A percentile compares a stretch with the other conserved stretches of the same genome.
Evolutionary conservation across 2,329 filamentous ascomycete genomes (phyloP).

Genomic region (Botrytis paeoniae): DNA sequence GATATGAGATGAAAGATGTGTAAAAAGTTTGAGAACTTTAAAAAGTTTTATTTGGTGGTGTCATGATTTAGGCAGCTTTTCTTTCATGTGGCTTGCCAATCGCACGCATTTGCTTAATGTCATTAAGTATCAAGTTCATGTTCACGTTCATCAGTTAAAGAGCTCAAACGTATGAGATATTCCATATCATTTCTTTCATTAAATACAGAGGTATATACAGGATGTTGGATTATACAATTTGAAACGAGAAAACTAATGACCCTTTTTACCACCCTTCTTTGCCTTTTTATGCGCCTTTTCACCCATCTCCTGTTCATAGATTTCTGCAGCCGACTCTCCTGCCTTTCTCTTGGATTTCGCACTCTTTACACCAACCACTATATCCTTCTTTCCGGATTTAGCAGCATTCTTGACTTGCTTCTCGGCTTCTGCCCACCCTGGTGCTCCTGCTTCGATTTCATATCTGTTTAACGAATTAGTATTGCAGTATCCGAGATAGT

Average conservation of each 20-base stretch:
- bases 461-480: conserved; percentile 47
- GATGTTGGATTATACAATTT: conserved; percentile 4
- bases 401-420: conserved; percentile 63
- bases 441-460: conserved; percentile 60
- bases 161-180: not conserved
- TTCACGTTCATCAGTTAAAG: not conserved
- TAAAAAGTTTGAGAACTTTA: not conserved
- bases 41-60: not conserved
- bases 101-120: not conserved
- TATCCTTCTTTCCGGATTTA: conserved; percentile 54
- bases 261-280: conserved; percentile 47
- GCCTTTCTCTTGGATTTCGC: conserved; percentile 75
- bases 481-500: not conserved
- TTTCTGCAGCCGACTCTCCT: conserved; percentile 53
- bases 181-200: conserved; percentile 10
- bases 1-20: conserved; percentile 1
- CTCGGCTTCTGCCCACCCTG: conserved; percentile 68
- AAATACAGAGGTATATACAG: conserved; percentile 17
- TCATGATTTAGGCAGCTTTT: not conserved
- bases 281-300: conserved; percentile 52
- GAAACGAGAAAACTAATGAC: conserved; percentile 19
- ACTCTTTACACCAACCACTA: conserved; percentile 79
- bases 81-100: conserved; percentile 9
- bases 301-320: conserved; percentile 59
- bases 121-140: too few species aligned